Evolutionary conservation across 2,329 filamentous ascomycete genomes (phyloP), one percentile per base, ranked within the genome.

Genomic region (Verticillium tricorpus): DNA sequence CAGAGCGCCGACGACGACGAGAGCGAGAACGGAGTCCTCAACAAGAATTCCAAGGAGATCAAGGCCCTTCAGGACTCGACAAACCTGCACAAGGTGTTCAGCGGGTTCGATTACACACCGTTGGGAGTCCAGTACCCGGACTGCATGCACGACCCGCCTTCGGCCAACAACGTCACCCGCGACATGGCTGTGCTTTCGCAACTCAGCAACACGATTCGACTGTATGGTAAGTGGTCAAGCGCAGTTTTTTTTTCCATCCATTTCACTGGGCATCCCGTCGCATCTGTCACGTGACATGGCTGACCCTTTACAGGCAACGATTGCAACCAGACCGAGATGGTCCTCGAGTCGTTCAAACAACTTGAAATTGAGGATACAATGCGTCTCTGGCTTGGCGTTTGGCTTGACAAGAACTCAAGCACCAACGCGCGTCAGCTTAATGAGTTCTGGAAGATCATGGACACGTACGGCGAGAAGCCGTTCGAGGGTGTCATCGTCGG

Each of bases 301-400:
- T 56, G 25, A 56, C 54, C 8, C 7, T 5, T 11, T 15, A 2
- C 54, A 56, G 54, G 54, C 12, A 98, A 92, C 14, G 94, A 98
- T 77, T 98, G 94, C 82, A 97, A 97, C 76, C 94, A 98, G 76
- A 98, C 94, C 0, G 86, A 97, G 74, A 95, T 98, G 90, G 86
- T 96, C 1, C 80, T 98, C 9, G 89, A 95, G 69, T 89, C 93
- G 22, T 89, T 98, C 68, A 82, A 91, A 62, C 83, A 83, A 58
- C 82, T 98, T 14, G 82, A 89, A 59, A 78, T 97, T 68, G 83
- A 90, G 60, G 82, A 85, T 61, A 80, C 80, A 1, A 87, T 96
- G 79, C 96, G 96, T 74, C 81, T 98, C 65, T 98, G 94, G 94
- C 80, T 98, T 55, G 94, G 94, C 17, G 93, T 98, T 3, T 97